Conservation (phyloP, 164 flowering plant species). For the Vitis vinifera region DNA sequence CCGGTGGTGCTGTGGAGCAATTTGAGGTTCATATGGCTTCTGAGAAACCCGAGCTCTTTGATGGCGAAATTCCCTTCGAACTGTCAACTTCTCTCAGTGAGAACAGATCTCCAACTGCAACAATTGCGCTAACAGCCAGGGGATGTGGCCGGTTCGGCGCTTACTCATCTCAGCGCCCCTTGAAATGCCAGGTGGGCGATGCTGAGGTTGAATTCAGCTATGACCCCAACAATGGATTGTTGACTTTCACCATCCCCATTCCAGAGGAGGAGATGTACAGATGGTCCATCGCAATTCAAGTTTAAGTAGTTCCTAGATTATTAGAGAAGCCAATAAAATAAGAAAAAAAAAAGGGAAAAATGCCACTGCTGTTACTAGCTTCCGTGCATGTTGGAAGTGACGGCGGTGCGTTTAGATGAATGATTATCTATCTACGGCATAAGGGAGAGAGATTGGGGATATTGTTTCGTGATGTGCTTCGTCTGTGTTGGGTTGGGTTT, state of each 20-base stretch:
- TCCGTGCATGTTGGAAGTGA: no score
- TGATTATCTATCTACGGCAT: not conserved
- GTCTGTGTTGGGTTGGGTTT: no score
- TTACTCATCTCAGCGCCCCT: slow-evolving; percentile 75
- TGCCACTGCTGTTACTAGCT: not conserved
- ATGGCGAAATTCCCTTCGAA: slow-evolving; percentile 48
- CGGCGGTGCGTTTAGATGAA: no score
- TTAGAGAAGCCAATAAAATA: not conserved
- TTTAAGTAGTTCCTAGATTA: slow-evolving; percentile 26
- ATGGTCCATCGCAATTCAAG: slow-evolving; percentile 54
- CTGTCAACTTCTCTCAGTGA: slow-evolving; percentile 27
- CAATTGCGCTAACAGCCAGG: slow-evolving; percentile 48
- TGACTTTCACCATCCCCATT: slow-evolving; percentile 56
- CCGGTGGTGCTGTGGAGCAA: slow-evolving; percentile 74
- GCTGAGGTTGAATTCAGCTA: slow-evolving; percentile 49
- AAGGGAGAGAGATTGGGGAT: not conserved
- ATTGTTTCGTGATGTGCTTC: no score
- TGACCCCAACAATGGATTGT: slow-evolving; percentile 48
- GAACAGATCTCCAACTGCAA: slow-evolving; percentile 49
- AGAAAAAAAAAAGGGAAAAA: not conserved
- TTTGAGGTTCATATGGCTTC: slow-evolving; percentile 36
- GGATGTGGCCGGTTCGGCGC: slow-evolving; percentile 87
- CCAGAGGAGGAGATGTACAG: slow-evolving; percentile 51
- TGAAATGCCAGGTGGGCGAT: slow-evolving; percentile 55
- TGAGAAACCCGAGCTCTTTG: slow-evolving; percentile 37